Percentiles rank a stretch among this genome's conserved stretches.
Conservation (phyloP, 768 basidiomycete genomes). For the Serpula lacrymans region DNA sequence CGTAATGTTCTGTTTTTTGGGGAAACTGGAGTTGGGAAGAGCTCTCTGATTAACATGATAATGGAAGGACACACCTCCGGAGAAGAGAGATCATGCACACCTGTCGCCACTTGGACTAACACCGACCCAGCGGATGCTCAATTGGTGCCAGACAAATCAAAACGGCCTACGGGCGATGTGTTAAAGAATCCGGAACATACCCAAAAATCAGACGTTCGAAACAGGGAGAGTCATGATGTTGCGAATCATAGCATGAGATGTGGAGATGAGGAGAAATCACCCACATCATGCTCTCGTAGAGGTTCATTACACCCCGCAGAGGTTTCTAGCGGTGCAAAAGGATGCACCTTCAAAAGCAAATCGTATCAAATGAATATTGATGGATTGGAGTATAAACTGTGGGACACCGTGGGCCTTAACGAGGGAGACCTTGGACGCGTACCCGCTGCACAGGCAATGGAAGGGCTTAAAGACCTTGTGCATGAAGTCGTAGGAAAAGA, state of each 20-base stretch:
- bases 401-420: conserved; percentile 29
- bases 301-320: too few species aligned
- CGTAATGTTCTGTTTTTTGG: conserved; percentile 44
- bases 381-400: conserved; percentile 17
- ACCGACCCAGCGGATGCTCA: too few species aligned
- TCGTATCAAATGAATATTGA: conserved; percentile 20
- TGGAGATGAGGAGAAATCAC: too few species aligned
- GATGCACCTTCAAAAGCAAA: conserved; percentile 31
- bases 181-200: too few species aligned
- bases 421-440: conserved; percentile 26
- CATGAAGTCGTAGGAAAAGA: conserved; percentile 20
- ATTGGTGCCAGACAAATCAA: too few species aligned
- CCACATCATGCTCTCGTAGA: too few species aligned
- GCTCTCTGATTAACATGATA: conserved; percentile 43
- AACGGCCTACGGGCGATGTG: too few species aligned
- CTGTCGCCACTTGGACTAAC: too few species aligned
- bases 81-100: too few species aligned
- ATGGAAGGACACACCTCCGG: conserved; percentile 16
- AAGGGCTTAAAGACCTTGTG: conserved; percentile 25
- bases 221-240: too few species aligned
- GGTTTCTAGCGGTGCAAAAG: conserved; percentile 26
- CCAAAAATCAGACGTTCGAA: too few species aligned
- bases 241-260: too few species aligned
- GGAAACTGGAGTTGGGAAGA: conserved; percentile 41
- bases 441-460: conserved; percentile 22